These are phyloP conservation scores for Populus nigra DNA, from an alignment of 345 rosid species.

Conservation along the genomic window DNA sequence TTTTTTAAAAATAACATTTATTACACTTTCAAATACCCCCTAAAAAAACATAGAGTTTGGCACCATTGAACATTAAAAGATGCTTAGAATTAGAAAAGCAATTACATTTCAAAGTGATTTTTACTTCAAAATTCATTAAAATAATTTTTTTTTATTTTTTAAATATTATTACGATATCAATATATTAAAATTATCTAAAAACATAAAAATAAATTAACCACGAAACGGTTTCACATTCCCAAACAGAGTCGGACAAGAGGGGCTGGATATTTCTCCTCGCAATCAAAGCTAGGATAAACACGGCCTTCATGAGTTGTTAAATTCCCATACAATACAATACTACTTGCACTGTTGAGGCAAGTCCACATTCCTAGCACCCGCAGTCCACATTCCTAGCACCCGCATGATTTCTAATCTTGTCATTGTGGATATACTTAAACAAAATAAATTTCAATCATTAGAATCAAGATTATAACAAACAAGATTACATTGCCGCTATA, in stretches of 20 bases:
- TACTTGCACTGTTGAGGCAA: not conserved
- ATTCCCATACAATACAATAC: not conserved
- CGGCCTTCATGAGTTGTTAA: not conserved
- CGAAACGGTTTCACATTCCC: too few relatives aligned
- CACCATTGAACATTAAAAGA: too few relatives aligned
- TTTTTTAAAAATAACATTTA: too few relatives aligned
- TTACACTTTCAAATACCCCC: rapidly evolving
- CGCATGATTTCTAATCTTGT: not conserved
- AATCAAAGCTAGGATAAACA: not conserved
- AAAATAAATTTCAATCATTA: slow-evolving; percentile 8
- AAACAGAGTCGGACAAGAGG: too few relatives aligned
- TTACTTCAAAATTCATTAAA: too few relatives aligned
- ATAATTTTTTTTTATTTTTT: too few relatives aligned
- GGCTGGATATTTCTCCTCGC: not conserved
- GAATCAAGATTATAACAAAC: slow-evolving; percentile 6
- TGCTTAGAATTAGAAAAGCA: too few relatives aligned
- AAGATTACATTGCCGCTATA: slow-evolving; percentile 5
- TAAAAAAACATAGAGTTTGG: too few relatives aligned
- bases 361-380: not conserved
- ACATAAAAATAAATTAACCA: too few relatives aligned
- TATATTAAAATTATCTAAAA: too few relatives aligned
- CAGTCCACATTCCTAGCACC: not conserved
- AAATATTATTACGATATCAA: too few relatives aligned
- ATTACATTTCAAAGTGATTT: too few relatives aligned
- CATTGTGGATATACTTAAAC: slow-evolving; percentile 7